These are phyloP conservation scores for Venturia nashicola DNA, from an alignment of 2,329 filamentous ascomycete species.

Conservation along the genomic window DNA sequence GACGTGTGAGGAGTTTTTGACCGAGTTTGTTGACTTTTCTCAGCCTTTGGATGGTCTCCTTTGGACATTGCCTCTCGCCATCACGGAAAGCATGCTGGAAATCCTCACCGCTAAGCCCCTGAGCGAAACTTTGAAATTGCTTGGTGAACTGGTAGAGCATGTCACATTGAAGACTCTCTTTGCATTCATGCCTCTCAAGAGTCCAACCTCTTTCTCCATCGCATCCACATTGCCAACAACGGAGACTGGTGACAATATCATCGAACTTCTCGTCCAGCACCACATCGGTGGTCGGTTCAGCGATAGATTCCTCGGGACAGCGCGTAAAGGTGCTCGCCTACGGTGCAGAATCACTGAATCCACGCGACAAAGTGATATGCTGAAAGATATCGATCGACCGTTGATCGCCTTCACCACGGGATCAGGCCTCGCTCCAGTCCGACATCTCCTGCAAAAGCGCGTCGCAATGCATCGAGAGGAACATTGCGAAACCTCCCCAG, in stretches of 20 bases:
- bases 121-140: background rate
- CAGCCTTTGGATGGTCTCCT: conserved; percentile 12
- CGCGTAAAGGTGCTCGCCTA: conserved; percentile 4
- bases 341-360: conserved; percentile 12
- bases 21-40: conserved; percentile 13
- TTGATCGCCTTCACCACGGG: conserved; percentile 15
- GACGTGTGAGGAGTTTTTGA: conserved; percentile 11
- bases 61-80: conserved; percentile 1
- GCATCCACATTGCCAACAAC: background rate
- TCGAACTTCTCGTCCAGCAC: conserved; percentile 12
- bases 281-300: conserved; percentile 13
- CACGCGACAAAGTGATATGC: background rate
- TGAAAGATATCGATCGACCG: conserved; percentile 8
- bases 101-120: background rate
- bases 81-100: background rate
- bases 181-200: conserved; percentile 4
- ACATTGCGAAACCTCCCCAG: background rate
- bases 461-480: background rate
- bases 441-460: background rate
- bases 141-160: background rate
- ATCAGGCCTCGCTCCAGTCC: conserved; percentile 15
- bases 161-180: background rate
- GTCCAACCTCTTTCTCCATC: background rate
- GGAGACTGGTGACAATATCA: background rate
- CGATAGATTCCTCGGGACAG: conserved; percentile 11